Evolutionary conservation across 371 early-diverging fungal species (phyloP).

Genomic region (Mortierella sp.): DNA sequence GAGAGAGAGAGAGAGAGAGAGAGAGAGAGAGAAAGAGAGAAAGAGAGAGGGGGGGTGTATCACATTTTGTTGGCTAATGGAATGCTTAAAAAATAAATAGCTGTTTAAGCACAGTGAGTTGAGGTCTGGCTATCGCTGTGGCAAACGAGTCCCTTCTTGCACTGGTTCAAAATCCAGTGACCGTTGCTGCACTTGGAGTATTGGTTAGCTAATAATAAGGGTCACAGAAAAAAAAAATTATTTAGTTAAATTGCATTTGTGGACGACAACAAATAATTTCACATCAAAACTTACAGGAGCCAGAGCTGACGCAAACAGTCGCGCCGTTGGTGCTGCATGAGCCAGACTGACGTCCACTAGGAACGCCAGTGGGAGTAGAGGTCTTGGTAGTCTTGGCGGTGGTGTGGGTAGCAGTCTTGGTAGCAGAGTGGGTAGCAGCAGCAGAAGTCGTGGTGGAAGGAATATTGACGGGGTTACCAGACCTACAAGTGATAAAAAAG

Average conservation of each 20-base stretch:
- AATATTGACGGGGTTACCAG: too few species aligned
- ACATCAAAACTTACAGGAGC: slow-evolving; percentile 9
- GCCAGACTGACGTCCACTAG: slow-evolving; percentile 33
- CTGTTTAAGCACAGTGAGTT: slow-evolving; percentile 42
- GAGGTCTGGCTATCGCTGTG: slow-evolving; percentile 32
- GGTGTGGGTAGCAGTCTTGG: slow-evolving; percentile 7
- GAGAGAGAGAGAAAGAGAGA: too few species aligned
- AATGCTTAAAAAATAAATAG: background rate
- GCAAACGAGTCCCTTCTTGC: slow-evolving; percentile 44
- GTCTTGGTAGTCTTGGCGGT: slow-evolving; percentile 1
- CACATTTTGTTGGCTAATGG: background rate
- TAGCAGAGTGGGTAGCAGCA: background rate
- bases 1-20: too few species aligned
- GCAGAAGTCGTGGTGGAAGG: slow-evolving; percentile 12
- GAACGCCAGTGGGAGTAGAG: slow-evolving; percentile 19
- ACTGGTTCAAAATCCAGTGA: slow-evolving; percentile 46
- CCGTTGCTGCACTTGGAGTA: slow-evolving; percentile 50
- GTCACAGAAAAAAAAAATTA: background rate
- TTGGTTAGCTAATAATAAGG: slow-evolving; percentile 18
- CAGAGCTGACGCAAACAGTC: slow-evolving; percentile 38
- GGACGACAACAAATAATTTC: background rate
- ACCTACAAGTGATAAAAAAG: too few species aligned
- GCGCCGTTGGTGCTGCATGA: slow-evolving; percentile 28
- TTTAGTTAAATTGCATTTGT: background rate
- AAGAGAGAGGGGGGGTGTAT: background rate